phyloP scores from a whole-genome alignment of 768 basidiomycete genomes.

The Brasilioporus rufonigricans region DNA sequence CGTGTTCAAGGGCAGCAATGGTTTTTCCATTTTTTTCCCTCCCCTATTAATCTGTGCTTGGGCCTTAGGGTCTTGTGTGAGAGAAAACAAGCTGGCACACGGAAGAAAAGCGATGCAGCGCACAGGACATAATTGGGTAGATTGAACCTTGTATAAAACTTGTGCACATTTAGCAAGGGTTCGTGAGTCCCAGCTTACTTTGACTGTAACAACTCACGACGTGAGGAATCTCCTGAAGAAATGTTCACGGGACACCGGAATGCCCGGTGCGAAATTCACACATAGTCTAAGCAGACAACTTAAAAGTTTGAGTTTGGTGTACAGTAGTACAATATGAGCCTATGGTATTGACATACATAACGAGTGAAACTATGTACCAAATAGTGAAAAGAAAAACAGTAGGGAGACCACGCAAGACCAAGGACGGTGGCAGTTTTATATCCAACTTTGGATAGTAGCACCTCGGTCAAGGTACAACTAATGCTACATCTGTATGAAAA shows the following conservation, averaged over 20 bases:
- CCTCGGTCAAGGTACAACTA: neutral
- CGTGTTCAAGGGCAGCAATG: neutral
- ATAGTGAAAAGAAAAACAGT: neutral
- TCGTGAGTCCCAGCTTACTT: too few species aligned
- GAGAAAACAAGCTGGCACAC: neutral
- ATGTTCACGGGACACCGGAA: neutral
- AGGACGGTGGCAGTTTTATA: too few species aligned
- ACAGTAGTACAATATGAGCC: neutral
- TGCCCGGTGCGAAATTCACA: neutral
- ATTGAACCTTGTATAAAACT: conserved; percentile 2
- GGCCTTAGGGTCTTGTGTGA: conserved; percentile 2
- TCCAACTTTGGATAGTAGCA: neutral
- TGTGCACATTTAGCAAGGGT: neutral
- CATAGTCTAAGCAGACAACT: neutral
- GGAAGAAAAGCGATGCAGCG: neutral
- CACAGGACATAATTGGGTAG: neutral
- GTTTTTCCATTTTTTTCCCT: neutral
- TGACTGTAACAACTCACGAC: neutral
- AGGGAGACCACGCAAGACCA: neutral
- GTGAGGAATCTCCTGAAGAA: neutral
- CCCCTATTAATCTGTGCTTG: neutral
- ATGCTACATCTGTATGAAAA: conserved; percentile 6
- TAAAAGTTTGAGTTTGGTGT: neutral
- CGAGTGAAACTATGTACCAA: neutral
- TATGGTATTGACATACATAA: neutral